Percentiles rank a stretch among this genome's conserved stretches.
Evolutionary conservation across 139 green algal species (phyloP).

Genomic region (Penium margaritaceum): DNA sequence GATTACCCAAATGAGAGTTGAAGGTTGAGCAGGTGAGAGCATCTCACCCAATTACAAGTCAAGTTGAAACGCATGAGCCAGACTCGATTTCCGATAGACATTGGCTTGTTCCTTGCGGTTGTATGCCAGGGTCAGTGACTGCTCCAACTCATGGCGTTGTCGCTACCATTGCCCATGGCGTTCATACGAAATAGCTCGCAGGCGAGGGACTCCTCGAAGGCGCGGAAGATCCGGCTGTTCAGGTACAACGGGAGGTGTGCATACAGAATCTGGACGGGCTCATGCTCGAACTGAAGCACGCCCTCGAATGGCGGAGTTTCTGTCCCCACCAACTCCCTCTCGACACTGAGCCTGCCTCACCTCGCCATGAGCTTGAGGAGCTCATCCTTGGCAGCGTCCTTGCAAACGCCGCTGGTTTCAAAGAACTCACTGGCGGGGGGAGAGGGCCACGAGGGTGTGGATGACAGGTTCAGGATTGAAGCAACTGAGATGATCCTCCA

Average conservation of each 20-base stretch:
- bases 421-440: constrained; percentile 84
- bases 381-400: constrained; percentile 92
- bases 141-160: constrained; percentile 90
- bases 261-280: constrained; percentile 95
- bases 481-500: too few species aligned
- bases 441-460: constrained; percentile 89
- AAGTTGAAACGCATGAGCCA: too few species aligned
- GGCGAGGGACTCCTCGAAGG: constrained; percentile 76
- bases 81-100: too few species aligned
- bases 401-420: constrained; percentile 85
- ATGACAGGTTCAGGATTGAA: constrained; percentile 77
- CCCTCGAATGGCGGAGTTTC: constrained; percentile 66
- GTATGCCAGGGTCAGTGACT: constrained; percentile 73
- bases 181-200: constrained; percentile 97
- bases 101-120: constrained; percentile 85
- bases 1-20: too few species aligned
- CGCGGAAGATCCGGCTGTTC: constrained; percentile 80
- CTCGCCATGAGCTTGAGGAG: constrained; percentile 86
- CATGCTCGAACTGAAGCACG: constrained; percentile 94
- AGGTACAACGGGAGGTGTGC: constrained; percentile 96
- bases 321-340: constrained; percentile 71
- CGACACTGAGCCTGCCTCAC: constrained; percentile 75
- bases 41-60: too few species aligned
- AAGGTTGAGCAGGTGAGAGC: too few species aligned
- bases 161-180: constrained; percentile 89